Evolutionary conservation across 768 basidiomycete species (phyloP), one percentile per base, ranked within the genome.

Genomic region (Cytidiella melzeri): DNA sequence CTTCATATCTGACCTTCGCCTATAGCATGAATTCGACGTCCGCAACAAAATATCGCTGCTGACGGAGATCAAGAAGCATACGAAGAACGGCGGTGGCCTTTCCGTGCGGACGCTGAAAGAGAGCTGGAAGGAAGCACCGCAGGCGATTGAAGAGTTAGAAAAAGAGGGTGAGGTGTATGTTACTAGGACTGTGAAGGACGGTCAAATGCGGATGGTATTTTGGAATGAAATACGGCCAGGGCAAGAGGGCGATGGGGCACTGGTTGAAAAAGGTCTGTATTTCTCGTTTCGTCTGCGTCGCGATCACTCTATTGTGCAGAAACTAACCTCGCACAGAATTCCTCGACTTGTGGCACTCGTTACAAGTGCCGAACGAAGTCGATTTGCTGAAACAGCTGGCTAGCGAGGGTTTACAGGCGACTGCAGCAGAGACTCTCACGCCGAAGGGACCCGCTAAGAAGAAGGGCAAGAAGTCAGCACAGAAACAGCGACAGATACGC

Each of bases 141-240:
- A 74, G 39, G 88, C 87, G 0, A 83, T 94, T 39, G 89, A 92
- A 61, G 89, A 93, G 64, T 73, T 94, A n/a, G 90, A 92, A 64
- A 79, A 86, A 60, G 86, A 89, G 57, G 91, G 90, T 0, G 87
- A 92, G 48, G 88, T 92, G 1, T 74, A 92, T 36, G 87, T 92
- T n/a, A 93, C 87, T 15, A 76, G 92, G 40, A 88, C 88, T 0
- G 69, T 77, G 42, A 93, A 91, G 61, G 90, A 93, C 57, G 85
- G 85, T 0, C 84, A 88, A 56, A 68, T 87, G 61, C 76, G 83
- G 45, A 85, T 87, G 80, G 90, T 91, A 1, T 92, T 91, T 57
- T 92, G 85, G 84, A 93, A 93, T 55, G 90, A 93, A 65, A 77
- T 92, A 52, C 87, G 87, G 59, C 81, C 84, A 1, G 80, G 73